Evolutionary conservation across 306 rosid genomes (phyloP).

Genomic region (Trichosanthes cucumerina): DNA sequence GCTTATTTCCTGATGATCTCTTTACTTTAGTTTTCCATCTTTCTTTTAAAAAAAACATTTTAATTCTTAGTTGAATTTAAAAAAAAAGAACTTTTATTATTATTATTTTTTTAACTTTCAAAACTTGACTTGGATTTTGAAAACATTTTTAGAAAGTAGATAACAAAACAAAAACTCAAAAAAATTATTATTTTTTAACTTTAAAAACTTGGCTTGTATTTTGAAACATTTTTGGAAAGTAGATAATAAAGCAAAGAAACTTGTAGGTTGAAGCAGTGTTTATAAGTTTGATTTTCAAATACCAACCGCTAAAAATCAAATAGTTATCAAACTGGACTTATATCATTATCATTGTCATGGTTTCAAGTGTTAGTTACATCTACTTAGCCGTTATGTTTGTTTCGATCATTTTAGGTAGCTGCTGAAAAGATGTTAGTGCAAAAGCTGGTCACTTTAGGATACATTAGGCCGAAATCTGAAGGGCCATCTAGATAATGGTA

Average conservation of each 20-base stretch:
- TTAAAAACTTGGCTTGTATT: too few relatives aligned
- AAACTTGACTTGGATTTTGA: too few relatives aligned
- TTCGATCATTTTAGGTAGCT: constrained; percentile 38
- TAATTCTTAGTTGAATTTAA: too few relatives aligned
- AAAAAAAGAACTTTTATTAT: too few relatives aligned
- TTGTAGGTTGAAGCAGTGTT: neutral
- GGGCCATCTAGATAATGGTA: constrained; percentile 23
- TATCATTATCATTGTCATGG: neutral
- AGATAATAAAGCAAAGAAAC: neutral
- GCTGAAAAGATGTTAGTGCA: constrained; percentile 78
- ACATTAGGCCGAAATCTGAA: constrained; percentile 37
- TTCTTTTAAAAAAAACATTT: neutral
- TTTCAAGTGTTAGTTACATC: neutral
- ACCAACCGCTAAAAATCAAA: neutral
- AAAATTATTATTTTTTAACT: too few relatives aligned
- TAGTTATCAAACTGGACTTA: neutral
- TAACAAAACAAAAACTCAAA: too few relatives aligned
- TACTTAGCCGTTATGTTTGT: neutral
- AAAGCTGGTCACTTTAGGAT: constrained; percentile 60
- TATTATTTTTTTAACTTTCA: too few relatives aligned
- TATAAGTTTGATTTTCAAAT: too few relatives aligned
- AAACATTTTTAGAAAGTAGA: neutral
- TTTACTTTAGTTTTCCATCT: neutral
- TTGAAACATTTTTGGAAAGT: too few relatives aligned
- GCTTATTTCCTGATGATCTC: neutral